phyloP scores from a whole-genome alignment of 164 flowering plant genomes.

The Sextonia rubra region DNA sequence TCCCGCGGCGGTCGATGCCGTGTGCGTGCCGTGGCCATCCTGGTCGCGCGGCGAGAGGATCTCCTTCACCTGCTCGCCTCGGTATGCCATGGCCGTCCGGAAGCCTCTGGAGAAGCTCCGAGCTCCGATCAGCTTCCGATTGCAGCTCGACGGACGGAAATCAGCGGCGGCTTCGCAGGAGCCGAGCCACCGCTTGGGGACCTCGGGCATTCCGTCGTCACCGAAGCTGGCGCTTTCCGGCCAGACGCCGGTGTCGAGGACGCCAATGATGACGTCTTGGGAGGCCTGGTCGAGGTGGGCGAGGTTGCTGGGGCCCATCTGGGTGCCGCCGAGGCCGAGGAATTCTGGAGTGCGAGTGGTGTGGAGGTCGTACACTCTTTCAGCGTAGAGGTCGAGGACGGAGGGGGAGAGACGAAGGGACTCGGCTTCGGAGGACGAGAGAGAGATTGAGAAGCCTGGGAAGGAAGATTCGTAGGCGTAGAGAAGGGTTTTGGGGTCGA shows the following conservation, averaged over 20 bases:
- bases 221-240: slow-evolving; percentile 62
- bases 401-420: slow-evolving; percentile 40
- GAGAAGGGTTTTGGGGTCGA: slow-evolving; percentile 21
- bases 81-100: slow-evolving; percentile 39
- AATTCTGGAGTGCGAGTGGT: slow-evolving; percentile 76
- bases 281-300: slow-evolving; percentile 36
- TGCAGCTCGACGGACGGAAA: slow-evolving; percentile 44
- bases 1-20: slow-evolving; percentile 81
- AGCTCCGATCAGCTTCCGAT: slow-evolving; percentile 82
- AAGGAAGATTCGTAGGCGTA: slow-evolving; percentile 54
- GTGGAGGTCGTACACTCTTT: slow-evolving; percentile 56
- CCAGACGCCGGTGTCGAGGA: slow-evolving; percentile 86
- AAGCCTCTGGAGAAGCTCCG: slow-evolving; percentile 62
- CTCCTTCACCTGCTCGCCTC: slow-evolving; percentile 23
- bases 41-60: slow-evolving; percentile 48
- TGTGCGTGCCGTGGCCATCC: slow-evolving; percentile 93
- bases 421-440: slow-evolving; percentile 40
- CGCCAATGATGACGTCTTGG: slow-evolving; percentile 62
- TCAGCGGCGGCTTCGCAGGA: slow-evolving; percentile 55
- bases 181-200: slow-evolving; percentile 64
- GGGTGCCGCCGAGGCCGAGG: slow-evolving; percentile 39
- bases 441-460: slow-evolving; percentile 63
- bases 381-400: slow-evolving; percentile 57
- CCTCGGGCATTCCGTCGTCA: slow-evolving; percentile 47
- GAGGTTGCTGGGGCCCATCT: slow-evolving; percentile 26